Conservation (phyloP, 2,329 filamentous ascomycete genomes). For the Zymoseptoria brevis region DNA sequence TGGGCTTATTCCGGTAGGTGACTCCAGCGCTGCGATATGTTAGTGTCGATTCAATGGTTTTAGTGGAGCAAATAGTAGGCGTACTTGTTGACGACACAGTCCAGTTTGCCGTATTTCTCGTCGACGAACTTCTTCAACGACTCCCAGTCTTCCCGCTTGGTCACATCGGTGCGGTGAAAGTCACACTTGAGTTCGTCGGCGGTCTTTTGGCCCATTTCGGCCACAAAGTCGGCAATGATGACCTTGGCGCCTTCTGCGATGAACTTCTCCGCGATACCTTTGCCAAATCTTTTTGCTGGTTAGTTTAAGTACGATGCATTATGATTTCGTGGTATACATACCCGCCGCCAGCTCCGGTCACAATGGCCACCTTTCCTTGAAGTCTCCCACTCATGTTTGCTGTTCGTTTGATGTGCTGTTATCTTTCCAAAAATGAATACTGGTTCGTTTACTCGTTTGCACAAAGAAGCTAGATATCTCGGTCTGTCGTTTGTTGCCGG, state of each 20-base stretch:
- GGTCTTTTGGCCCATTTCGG: constrained; percentile 44
- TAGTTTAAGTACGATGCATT: background rate
- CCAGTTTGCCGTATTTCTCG: constrained; percentile 44
- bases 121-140: constrained; percentile 40
- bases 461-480: background rate
- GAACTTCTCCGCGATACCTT: constrained; percentile 53
- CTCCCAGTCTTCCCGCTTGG: constrained; percentile 48
- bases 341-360: constrained; percentile 54
- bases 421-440: background rate
- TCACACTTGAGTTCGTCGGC: constrained; percentile 42
- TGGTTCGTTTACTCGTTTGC: background rate
- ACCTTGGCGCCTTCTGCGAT: constrained; percentile 53
- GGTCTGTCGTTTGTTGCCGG: background rate
- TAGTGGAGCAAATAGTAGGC: background rate
- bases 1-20: constrained; percentile 55
- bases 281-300: constrained; percentile 42
- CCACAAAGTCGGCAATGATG: constrained; percentile 54
- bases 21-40: constrained; percentile 45
- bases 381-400: constrained; percentile 14
- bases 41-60: background rate
- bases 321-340: background rate
- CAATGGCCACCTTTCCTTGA: constrained; percentile 34
- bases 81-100: constrained; percentile 49
- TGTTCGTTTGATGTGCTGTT: background rate
- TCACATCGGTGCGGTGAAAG: constrained; percentile 46